A percentile compares a stretch with the other conserved stretches of the same genome.
Conservation (phyloP, 169 alveolate genomes). For the Prorocentrum cordatum region DNA sequence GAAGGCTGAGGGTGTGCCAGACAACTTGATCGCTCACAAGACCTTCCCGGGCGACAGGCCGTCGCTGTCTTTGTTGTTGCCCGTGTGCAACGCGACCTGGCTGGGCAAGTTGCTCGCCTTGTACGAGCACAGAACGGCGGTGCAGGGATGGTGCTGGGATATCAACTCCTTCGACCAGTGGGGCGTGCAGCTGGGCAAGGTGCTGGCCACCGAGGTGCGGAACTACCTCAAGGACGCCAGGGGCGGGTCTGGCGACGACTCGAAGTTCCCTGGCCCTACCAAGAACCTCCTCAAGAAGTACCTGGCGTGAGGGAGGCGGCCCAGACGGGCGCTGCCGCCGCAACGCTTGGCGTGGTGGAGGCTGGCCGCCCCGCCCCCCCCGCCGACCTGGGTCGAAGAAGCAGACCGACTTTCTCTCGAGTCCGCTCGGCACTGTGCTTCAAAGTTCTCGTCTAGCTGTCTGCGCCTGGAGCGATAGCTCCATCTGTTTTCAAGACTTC, state of each 20-base stretch:
- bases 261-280: conserved; percentile 28
- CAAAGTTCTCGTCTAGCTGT: no score
- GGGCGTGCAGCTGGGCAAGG: conserved; percentile 56
- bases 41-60: conserved; percentile 95
- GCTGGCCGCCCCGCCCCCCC: no score
- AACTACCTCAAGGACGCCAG: conserved; percentile 24
- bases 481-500: no score
- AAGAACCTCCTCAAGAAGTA: conserved; percentile 41
- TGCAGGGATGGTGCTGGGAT: conserved; percentile 88
- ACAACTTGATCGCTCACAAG: conserved; percentile 83
- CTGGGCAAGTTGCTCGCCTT: conserved; percentile 91
- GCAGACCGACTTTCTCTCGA: no score
- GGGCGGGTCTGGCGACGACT: conserved; percentile 30
- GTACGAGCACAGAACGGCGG: conserved; percentile 96
- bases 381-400: no score
- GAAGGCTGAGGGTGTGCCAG: conserved; percentile 44
- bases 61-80: conserved; percentile 67
- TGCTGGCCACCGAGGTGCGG: conserved; percentile 26
- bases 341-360: no score
- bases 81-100: conserved; percentile 47
- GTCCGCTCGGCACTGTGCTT: no score
- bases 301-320: no score
- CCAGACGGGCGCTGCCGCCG: no score
- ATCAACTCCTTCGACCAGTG: conserved; percentile 91
- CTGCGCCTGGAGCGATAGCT: no score